phyloP scores from a whole-genome alignment of 2,329 filamentous ascomycete species.

The Dactylonectria macrodidyma region DNA sequence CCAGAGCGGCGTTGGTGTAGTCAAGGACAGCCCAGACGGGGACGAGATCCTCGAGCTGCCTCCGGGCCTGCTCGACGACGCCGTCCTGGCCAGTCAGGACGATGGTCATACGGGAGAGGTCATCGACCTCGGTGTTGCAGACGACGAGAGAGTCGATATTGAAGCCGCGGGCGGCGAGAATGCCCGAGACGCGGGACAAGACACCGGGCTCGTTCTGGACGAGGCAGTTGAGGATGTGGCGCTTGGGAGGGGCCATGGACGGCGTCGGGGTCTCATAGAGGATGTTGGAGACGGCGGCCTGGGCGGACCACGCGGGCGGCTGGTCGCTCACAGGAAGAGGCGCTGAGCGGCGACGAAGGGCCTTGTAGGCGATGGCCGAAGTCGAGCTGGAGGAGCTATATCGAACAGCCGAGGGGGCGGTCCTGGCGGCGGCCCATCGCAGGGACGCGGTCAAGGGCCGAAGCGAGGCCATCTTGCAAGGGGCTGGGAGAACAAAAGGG shows the following conservation, averaged over 20 bases:
- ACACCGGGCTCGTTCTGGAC: slow-evolving; percentile 99
- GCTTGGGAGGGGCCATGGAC: slow-evolving; percentile 87
- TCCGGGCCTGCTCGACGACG: slow-evolving; percentile 95
- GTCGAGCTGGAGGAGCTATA: slow-evolving; percentile 75
- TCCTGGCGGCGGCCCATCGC: slow-evolving; percentile 50
- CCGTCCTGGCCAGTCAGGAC: slow-evolving; percentile 96
- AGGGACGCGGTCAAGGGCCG: slow-evolving; percentile 59
- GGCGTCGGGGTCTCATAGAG: slow-evolving; percentile 97
- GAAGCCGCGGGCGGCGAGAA: slow-evolving; percentile 95
- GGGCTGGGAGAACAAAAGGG: slow-evolving; percentile 38
- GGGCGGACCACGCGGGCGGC: slow-evolving; percentile 87
- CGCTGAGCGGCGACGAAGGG: slow-evolving; percentile 89
- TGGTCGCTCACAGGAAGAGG: slow-evolving; percentile 85
- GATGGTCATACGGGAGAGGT: slow-evolving; percentile 98
- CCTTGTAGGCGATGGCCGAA: slow-evolving; percentile 96
- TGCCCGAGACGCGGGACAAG: slow-evolving; percentile 94
- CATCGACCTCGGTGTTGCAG: slow-evolving; percentile 97
- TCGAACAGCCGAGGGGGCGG: slow-evolving; percentile 52
- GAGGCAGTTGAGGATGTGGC: slow-evolving; percentile 97
- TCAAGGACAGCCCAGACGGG: slow-evolving; percentile 99
- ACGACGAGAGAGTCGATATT: slow-evolving; percentile 99
- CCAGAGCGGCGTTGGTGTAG: slow-evolving; percentile 92
- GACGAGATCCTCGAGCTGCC: slow-evolving; percentile 96
- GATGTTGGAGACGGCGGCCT: slow-evolving; percentile 96
- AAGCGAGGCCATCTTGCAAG: slow-evolving; percentile 61